Evolutionary conservation across 169 alveolate species (phyloP), one percentile per base, ranked within the genome.

Genomic region (Cardiosporidium cionae): DNA sequence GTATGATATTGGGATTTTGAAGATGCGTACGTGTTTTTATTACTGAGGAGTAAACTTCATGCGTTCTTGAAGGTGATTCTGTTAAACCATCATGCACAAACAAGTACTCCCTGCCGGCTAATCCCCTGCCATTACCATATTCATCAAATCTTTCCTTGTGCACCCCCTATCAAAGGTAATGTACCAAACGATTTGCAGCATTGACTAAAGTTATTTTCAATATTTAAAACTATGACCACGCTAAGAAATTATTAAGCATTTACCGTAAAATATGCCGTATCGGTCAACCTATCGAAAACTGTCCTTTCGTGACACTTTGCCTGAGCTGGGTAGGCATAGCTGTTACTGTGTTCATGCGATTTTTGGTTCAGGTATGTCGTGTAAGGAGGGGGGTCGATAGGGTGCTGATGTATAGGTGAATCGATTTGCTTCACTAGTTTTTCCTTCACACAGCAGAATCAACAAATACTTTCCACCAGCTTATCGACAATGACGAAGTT

Each of bases 71-170:
- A 28, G 80, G 69, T 52, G 89, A 84, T 68, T 80, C 91, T 3
- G 94, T 83, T 71, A 70, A 69, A 25, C 94, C 95, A 72, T 81
- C 92, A 70, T 82, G 76, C 32, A 79, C 63, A 74, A 70, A 80
- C 25, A 83, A 25, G 52, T 86, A 72, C 78, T 88, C 93, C 67
- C 93, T 78, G 4, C 93, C 94, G n/a, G 91, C 91, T 16, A 84
- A 58, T 2, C 94, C 94, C 0, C 89, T 69, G 0, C 96, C 92
- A 28, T 87, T 86, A 29, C 92, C 93, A 64, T 81, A 77, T 68
- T 89, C 92, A 52, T 89, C 96, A 63, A 92, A 92, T 6, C 93
- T 80, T 9, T 91, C 87, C 70, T 87, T 84, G 58, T 92, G 96
- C 3, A 79, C 72, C 0, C 90, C 90, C 73, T 77, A 71, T 27